Evolutionary conservation across 2,329 filamentous ascomycete genomes (phyloP), one percentile per base, ranked within the genome.

Genomic region (Bipolaris victoriae): DNA sequence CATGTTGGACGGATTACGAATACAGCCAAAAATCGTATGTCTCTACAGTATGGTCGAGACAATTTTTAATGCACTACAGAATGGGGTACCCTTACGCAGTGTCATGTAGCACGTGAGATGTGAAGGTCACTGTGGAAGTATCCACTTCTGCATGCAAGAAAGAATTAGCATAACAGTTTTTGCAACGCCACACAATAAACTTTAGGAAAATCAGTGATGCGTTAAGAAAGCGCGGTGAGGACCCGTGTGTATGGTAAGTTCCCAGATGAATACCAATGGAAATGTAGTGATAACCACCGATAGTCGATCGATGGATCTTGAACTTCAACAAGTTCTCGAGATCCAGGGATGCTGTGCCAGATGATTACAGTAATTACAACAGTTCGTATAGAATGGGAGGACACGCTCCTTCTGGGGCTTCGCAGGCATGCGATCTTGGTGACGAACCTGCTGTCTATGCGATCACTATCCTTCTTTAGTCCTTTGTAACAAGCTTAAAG

Each of bases 401-500:
- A 40, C 11, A 51, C 11, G 16, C 1, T 33, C 33, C 15, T 24
- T 35, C n/a, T 5, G 15, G 15, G 29, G 18, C 15, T 6, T n/a
- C 2, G 9, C 35, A 16, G 16, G 44, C 18, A 39, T 31, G 22
- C 18, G 24, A 20, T 39, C 31, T 44, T 37, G 15, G 29, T 24
- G n/a, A 52, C 18, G 26, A 11, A 44, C 18, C 16, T 41, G 11
- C 39, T 24, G 31, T 48, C 39, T 31, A 29, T n/a, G 10, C 16
- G 47, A 36, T 47, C 18, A n/a, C 46, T 39, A 39, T 24, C 49
- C 50, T n/a, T 24, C 22, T 9, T 44, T 24, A 33, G 43, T 29
- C 31, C 48, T 49, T 29, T 3, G 35, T 45, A 10, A 60, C 49
- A 67, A 62, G 64, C 56, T 63, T 65, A 24, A 44, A 39, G 18